These are phyloP conservation scores for Phytophthora chlamydospora DNA, from an alignment of 352 stramenopile genomes.

Conservation along the genomic window DNA sequence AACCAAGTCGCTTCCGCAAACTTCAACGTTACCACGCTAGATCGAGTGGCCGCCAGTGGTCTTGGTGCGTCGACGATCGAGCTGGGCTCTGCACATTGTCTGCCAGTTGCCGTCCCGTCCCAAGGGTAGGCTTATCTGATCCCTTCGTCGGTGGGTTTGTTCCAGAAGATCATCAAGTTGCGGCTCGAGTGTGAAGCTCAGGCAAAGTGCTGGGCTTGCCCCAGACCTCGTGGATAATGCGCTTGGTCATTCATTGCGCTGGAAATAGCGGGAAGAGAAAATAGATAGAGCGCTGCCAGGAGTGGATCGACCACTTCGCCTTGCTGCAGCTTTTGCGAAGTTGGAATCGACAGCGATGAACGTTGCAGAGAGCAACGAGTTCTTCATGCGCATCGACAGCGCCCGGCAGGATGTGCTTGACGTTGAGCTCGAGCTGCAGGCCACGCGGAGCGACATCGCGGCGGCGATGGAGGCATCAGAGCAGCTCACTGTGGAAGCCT, in stretches of 20 bases:
- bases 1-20: conserved; percentile 9
- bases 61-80: no score
- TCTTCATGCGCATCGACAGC: conserved; percentile 47
- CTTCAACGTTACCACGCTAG: conserved; percentile 4
- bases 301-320: neutral
- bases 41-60: no score
- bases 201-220: no score
- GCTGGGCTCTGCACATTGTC: no score
- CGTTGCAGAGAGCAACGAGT: conserved; percentile 34
- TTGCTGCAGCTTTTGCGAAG: neutral
- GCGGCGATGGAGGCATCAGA: conserved; percentile 48
- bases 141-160: no score
- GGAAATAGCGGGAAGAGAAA: conserved; percentile 1
- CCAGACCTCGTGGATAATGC: no score
- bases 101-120: no score
- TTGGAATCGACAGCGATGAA: conserved; percentile 30
- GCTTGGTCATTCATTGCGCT: no score
- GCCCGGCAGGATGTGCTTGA: conserved; percentile 43
- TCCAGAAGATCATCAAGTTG: no score
- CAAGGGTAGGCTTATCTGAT: no score
- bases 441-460: conserved; percentile 44
- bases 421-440: conserved; percentile 42
- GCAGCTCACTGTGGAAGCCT: conserved; percentile 58
- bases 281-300: conserved; percentile 6
- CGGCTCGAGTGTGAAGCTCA: no score